Base-by-base conservation (phyloP, 140 eudicot genomes). In the Erigeron philadelphicus region DNA sequence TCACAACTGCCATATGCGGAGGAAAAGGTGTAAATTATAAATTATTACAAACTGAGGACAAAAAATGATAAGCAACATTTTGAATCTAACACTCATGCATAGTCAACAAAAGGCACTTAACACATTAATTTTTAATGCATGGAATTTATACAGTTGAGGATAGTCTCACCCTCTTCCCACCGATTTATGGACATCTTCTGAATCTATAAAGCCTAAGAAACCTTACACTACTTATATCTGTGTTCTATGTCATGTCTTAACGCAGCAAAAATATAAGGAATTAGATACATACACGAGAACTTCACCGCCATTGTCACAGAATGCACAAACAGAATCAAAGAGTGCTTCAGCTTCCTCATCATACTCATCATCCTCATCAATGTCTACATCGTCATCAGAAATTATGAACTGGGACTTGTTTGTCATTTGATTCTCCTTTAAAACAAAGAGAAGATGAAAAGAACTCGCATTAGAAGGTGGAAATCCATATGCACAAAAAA, bases 271-370 rank as follows among this genome's bases (percentile, higher is more conserved):
- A 31, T 31, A 31, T 31, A 68, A 70, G 53, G 73, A 75, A 68
- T 12, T 64, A 58, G 38, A 66, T 70, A 58, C 82, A 21, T 84
- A 90, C 95, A 81, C 50, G 64, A 90, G 76, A 70, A 90, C 41
- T 0, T 76, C 82, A 18, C 97, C 97, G 16, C 97, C 97, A 67
- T 90, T 79, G 68, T 90, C 97, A 61, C 97, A 90, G 58, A 73
- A 58, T 48, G 86, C 86, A 71, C 97, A 90, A 43, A 88, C 92
- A 55, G 81, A 52, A 71, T 83, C 90, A 76, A 87, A 87, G 40
- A 72, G 55, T 48, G 55, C 77, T 52, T 72, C 89, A 6, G 63
- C 11, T 8, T 74, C 79, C 8, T 56, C 81, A 40, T 75, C 83
- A 43, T 12, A 85, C n/a, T 76, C 80, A 9, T 75, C 83, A 43